Evolutionary conservation across 2,329 filamentous ascomycete genomes (phyloP), one percentile per base, ranked within the genome.

Genomic region (Mycosphaerella sp.): DNA sequence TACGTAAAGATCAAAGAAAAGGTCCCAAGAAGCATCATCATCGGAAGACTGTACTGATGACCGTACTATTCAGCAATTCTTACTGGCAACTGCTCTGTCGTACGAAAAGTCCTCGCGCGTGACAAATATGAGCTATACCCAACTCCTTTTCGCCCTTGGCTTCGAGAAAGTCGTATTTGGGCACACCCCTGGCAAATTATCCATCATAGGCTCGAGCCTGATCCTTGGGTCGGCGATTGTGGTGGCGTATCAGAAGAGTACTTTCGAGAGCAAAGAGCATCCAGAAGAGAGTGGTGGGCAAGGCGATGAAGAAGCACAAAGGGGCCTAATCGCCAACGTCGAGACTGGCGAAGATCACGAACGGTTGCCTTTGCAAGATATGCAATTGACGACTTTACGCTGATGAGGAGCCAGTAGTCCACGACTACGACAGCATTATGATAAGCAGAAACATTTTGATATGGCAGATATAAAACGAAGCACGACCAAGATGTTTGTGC

Each of bases 61-160:
- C 53, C 1, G n/a, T 38, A 12, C n/a, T 47, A 14, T 36, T 5
- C 45, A 76, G 74, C 91, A 95, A 78, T 89, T 89, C 61, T 76
- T 95, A n/a, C 74, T 95, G 14, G 93, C 90, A 1, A 80, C 82
- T 0, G 89, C 89, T 0, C 72, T 96, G 45, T 77, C 85, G 23
- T 82, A 85, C 57, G 86, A 91, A 64, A 85, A 85, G 58, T 79
- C 78, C 1, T 73, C 74, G 2, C 75, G 80, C 17, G 82, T 81
- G 2, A 85, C 81, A 0, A 82, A 81, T 51, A 85, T 86, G 81
- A 73, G 84, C 0, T 87, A 87, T 64, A 82, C 78, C 44, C 82
- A 86, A 66, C 85, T 87, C 82, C 70, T 87, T 3, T 87, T 86
- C 67, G 84, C 84, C 2, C 68, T 87, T 9, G 73, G 76, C 3